A percentile compares a stretch with the other conserved stretches of the same genome.
Conservation (phyloP, 306 rosid genomes). For the Ormosia emarginata region DNA sequence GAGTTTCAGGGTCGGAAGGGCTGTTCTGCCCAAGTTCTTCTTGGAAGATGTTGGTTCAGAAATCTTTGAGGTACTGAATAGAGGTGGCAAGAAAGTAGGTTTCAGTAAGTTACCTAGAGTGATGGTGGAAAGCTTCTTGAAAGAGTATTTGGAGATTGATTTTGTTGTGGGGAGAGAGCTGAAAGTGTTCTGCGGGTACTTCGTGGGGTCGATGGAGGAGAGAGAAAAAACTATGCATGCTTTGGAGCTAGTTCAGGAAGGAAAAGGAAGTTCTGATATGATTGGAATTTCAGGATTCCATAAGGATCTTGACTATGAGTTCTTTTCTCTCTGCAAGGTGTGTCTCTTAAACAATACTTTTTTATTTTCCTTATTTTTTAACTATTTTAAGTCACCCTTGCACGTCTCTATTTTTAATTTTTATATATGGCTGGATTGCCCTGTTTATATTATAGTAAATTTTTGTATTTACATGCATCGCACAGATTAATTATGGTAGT, state of each 20-base stretch:
- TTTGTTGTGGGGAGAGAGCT: conserved; percentile 58
- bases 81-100: conserved; percentile 46
- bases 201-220: conserved; percentile 60
- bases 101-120: conserved; percentile 52
- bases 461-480: too few species aligned
- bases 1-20: conserved; percentile 47
- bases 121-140: conserved; percentile 67
- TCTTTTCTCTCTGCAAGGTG: conserved; percentile 61
- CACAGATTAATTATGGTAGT: too few species aligned
- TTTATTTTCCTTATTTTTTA: too few species aligned
- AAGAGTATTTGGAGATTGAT: conserved; percentile 65
- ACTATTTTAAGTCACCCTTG: not conserved
- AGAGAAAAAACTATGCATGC: not conserved
- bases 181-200: conserved; percentile 61
- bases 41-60: conserved; percentile 69
- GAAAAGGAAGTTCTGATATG: conserved; percentile 4
- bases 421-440: too few species aligned
- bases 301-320: conserved; percentile 16
- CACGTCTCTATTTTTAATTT: not conserved
- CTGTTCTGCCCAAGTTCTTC: conserved; percentile 67
- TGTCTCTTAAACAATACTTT: not conserved
- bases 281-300: conserved; percentile 49
- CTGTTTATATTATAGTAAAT: too few species aligned
- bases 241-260: conserved; percentile 21
- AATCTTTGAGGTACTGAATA: conserved; percentile 39